Evolutionary conservation across 2,329 filamentous ascomycete species (phyloP), one percentile per base, ranked within the genome.

Genomic region (Grosmannia clavigera): DNA sequence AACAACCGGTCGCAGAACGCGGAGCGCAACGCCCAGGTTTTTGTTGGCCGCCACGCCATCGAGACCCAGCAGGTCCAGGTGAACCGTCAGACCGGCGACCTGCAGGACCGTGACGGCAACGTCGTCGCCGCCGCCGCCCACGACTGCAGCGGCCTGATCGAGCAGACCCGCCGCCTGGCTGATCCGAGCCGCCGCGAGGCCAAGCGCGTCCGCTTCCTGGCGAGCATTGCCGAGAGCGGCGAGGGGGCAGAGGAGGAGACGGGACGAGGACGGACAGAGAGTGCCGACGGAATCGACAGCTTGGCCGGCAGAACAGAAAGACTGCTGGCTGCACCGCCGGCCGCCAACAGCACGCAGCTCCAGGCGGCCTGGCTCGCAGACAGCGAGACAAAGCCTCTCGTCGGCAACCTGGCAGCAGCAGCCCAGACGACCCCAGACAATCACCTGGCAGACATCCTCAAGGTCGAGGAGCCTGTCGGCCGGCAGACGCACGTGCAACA

Each of bases 1-100:
- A 64, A 63, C 62, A 66, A 66, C 52, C 63, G 62, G 5, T 57
- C 60, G 25, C 65, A 66, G 38, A 66, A 66, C 57, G 60, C 60
- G 3, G 62, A 64, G 57, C 61, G 65, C 51, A 64, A 65, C 38
- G 60, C 59, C 11, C 65, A 66, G 61, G 64, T 66, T 3, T 59
- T 61, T 51, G 55, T 62, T 7, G 65, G 65, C 10, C 64, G 63
- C 46, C 60, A 65, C 22, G 64, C 63, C 58, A 63, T 65, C 25
- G 54, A 56, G 27, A 58, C 53, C 2, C 58, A 57, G 48, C 61
- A 64, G 35, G 61, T 66, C 27, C 50, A 52, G 31, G 53, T 65
- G 5, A 55, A 46, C 55, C 7, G n/a, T 22, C 25, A 33, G 27
- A 48, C 54, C 25, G 63, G 63, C 50, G 52, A 62, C 58, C 58